These are phyloP conservation scores for Lactarius akahatsu DNA, from an alignment of 768 basidiomycete species.

Conservation along the genomic window DNA sequence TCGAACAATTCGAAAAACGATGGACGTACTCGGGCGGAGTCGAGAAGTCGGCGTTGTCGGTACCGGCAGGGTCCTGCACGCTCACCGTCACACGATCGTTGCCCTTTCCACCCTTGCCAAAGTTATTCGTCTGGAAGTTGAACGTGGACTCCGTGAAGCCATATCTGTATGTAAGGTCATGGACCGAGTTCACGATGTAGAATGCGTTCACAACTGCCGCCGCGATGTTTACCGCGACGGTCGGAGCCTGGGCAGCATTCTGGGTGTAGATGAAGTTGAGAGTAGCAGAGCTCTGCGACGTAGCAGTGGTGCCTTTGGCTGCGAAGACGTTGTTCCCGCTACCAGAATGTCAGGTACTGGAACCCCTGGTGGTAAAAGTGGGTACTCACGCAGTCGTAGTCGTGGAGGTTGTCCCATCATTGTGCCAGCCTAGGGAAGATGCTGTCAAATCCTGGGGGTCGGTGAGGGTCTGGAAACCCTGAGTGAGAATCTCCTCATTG, in stretches of 20 bases:
- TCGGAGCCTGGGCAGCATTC: slow-evolving; percentile 40
- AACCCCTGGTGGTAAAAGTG: neutral
- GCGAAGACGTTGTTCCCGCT: slow-evolving; percentile 43
- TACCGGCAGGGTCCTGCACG: slow-evolving; percentile 49
- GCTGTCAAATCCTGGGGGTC: slow-evolving; percentile 54
- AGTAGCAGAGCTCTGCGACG: slow-evolving; percentile 40
- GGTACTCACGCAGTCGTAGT: slow-evolving; percentile 34
- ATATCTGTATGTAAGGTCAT: slow-evolving; percentile 52
- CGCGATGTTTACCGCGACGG: slow-evolving; percentile 47
- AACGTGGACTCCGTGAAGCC: slow-evolving; percentile 60
- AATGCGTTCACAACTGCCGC: slow-evolving; percentile 58
- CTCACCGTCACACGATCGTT: slow-evolving; percentile 52
- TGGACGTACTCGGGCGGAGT: slow-evolving; percentile 44
- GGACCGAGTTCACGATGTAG: slow-evolving; percentile 60
- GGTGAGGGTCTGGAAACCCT: slow-evolving; percentile 50
- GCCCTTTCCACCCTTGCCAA: slow-evolving; percentile 49
- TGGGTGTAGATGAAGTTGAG: slow-evolving; percentile 45
- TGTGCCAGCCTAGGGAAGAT: slow-evolving; percentile 61
- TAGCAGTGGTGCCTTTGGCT: slow-evolving; percentile 35
- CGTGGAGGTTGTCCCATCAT: slow-evolving; percentile 38
- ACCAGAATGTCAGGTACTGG: neutral
- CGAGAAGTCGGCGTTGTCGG: slow-evolving; percentile 47
- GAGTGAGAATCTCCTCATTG: slow-evolving; percentile 47
- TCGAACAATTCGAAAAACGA: neutral
- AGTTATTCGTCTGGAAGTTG: slow-evolving; percentile 62